Conservation (phyloP, 2,329 filamentous ascomycete genomes). For the Claviceps pazoutovae region DNA sequence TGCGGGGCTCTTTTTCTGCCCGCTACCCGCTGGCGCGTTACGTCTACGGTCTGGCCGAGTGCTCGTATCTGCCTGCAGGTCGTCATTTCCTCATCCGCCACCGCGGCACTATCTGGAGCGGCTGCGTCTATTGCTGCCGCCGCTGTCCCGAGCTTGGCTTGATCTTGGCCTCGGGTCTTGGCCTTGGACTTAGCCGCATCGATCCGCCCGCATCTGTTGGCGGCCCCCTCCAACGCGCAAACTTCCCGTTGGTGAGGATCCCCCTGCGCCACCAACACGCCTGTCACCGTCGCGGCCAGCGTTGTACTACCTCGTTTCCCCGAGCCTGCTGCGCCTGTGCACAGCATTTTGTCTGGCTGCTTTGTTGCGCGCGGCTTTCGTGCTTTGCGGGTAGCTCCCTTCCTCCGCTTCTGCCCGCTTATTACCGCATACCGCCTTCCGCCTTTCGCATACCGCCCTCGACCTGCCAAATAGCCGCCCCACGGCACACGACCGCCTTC, state of each 20-base stretch:
- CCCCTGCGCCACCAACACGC: neutral
- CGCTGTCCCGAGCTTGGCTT: neutral
- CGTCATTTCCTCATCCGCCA: neutral
- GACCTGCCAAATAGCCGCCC: neutral
- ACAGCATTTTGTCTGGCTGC: neutral
- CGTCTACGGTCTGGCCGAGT: neutral
- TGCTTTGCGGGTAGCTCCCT: no score
- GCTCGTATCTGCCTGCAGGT: neutral
- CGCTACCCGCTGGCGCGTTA: neutral
- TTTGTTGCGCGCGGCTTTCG: neutral
- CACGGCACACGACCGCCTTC: neutral
- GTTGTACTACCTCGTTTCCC: neutral
- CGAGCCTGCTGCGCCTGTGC: neutral
- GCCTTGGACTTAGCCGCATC: neutral
- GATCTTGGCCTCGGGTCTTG: neutral
- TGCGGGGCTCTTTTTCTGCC: constrained; percentile 5
- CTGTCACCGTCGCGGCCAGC: neutral
- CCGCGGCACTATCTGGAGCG: neutral
- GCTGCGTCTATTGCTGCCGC: neutral
- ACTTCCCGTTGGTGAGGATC: neutral
- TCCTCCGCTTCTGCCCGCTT: neutral
- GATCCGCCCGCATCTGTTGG: neutral
- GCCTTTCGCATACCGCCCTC: neutral
- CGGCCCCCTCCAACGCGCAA: neutral
- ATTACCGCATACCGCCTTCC: neutral